Percentiles rank a stretch among this genome's conserved stretches.
Conservation (phyloP, 2,329 filamentous ascomycete genomes). For the Ascochyta koolunga region DNA sequence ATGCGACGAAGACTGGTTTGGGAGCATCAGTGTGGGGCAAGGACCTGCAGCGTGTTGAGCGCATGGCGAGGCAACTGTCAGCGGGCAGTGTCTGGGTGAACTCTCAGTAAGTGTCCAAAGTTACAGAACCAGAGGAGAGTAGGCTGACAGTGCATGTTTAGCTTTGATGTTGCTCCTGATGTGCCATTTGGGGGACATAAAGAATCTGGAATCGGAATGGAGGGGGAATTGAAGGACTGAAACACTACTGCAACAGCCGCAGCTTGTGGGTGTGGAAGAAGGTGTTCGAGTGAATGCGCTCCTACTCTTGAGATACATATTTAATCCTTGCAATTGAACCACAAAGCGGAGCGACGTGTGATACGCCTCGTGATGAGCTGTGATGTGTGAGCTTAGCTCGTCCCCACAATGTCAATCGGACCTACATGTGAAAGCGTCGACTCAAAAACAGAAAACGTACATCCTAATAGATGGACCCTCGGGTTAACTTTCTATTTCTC, state of each 20-base stretch:
- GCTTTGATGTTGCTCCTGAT: constrained; percentile 35
- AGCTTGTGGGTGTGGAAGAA: constrained; percentile 31
- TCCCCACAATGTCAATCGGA: too few species aligned
- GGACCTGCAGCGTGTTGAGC: constrained; percentile 49
- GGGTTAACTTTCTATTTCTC: too few species aligned
- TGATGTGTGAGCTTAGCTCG: too few species aligned
- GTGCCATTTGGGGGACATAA: constrained; percentile 74
- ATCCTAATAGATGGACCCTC: too few species aligned
- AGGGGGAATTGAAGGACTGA: constrained; percentile 54
- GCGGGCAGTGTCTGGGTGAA: constrained; percentile 62
- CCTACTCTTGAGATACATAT: too few species aligned
- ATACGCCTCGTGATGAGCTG: too few species aligned
- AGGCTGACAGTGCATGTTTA: neutral
- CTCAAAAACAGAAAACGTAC: too few species aligned
- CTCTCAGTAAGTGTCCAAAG: constrained; percentile 35
- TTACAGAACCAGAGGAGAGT: too few species aligned
- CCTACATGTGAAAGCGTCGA: too few species aligned
- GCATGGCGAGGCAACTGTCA: constrained; percentile 53
- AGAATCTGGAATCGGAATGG: constrained; percentile 76
- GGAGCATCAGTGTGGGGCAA: constrained; percentile 58
- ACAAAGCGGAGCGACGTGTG: too few species aligned
- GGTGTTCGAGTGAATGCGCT: constrained; percentile 13
- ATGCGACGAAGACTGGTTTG: constrained; percentile 56
- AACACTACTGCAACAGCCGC: constrained; percentile 26
- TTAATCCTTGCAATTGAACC: too few species aligned